Conservation (phyloP, 192 early-diverging fungal species). For the Pilobolus umbonatus region DNA sequence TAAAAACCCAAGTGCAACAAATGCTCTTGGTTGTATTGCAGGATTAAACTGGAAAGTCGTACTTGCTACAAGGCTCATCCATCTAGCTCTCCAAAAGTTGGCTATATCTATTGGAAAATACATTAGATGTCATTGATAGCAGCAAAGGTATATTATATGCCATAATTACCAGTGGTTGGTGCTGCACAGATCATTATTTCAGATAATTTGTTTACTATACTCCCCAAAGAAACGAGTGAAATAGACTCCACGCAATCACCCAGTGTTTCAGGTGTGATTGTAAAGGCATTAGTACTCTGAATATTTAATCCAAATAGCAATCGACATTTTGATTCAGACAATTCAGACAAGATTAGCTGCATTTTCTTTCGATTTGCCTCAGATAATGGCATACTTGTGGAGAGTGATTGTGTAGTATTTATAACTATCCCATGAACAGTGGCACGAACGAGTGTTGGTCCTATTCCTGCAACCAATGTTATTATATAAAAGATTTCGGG, state of each 20-base stretch:
- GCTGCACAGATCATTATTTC: conserved; percentile 62
- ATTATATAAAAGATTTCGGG: conserved; percentile 86
- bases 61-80: conserved; percentile 83
- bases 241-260: conserved; percentile 43
- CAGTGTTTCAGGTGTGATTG: conserved; percentile 50
- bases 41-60: conserved; percentile 92
- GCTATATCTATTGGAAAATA: conserved; percentile 50
- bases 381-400: conserved; percentile 50
- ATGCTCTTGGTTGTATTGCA: conserved; percentile 87
- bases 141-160: neutral
- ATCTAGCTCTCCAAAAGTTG: conserved; percentile 77
- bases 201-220: conserved; percentile 55
- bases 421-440: conserved; percentile 90
- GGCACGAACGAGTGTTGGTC: conserved; percentile 74
- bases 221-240: conserved; percentile 43
- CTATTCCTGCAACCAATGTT: conserved; percentile 78
- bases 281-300: conserved; percentile 62
- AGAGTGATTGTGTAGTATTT: conserved; percentile 83
- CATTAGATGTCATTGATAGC: neutral
- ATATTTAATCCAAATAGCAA: conserved; percentile 71
- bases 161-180: conserved; percentile 47
- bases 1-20: conserved; percentile 82
- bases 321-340: conserved; percentile 75
- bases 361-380: conserved; percentile 50
- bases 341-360: conserved; percentile 60